These are phyloP conservation scores for Zygosaccharomyces pseudobailii DNA, from an alignment of 1,139 yeast genomes.

Conservation along the genomic window DNA sequence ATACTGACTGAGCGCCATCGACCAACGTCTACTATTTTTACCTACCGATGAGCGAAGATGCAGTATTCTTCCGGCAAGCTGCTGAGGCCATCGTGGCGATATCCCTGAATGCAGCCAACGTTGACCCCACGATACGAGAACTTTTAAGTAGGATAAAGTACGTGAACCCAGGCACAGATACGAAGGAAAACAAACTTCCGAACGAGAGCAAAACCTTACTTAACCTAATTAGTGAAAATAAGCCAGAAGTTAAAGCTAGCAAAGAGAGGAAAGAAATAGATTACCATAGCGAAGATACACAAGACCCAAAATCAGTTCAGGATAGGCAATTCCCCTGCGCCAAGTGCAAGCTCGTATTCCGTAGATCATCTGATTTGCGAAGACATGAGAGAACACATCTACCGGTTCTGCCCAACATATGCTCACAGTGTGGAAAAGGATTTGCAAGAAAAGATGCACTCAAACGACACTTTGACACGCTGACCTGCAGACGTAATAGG, in stretches of 20 bases:
- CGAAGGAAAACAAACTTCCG: background rate
- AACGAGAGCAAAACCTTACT: background rate
- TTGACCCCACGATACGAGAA: constrained; percentile 32
- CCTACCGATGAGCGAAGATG: constrained; percentile 30
- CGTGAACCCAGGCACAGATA: constrained; percentile 10
- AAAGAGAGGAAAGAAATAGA: constrained; percentile 1
- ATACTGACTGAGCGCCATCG: no score
- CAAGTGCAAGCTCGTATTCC: constrained; percentile 28
- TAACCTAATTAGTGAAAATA: background rate
- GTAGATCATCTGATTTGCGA: constrained; percentile 30
- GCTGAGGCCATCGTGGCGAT: constrained; percentile 32
- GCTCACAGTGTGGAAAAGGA: constrained; percentile 72
- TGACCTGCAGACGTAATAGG: constrained; percentile 68
- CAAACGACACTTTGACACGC: constrained; percentile 65
- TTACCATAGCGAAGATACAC: background rate
- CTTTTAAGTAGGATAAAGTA: constrained; percentile 26
- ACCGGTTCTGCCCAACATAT: constrained; percentile 42
- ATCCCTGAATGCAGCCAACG: constrained; percentile 20
- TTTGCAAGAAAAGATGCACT: constrained; percentile 79
- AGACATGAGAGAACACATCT: constrained; percentile 33
- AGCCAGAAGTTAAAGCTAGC: background rate
- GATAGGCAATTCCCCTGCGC: constrained; percentile 22
- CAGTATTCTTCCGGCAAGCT: constrained; percentile 28
- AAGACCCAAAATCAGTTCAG: constrained; percentile 1
- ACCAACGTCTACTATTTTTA: no score